Base-by-base conservation (phyloP, 306 rosid genomes). In the Fagus crenata region DNA sequence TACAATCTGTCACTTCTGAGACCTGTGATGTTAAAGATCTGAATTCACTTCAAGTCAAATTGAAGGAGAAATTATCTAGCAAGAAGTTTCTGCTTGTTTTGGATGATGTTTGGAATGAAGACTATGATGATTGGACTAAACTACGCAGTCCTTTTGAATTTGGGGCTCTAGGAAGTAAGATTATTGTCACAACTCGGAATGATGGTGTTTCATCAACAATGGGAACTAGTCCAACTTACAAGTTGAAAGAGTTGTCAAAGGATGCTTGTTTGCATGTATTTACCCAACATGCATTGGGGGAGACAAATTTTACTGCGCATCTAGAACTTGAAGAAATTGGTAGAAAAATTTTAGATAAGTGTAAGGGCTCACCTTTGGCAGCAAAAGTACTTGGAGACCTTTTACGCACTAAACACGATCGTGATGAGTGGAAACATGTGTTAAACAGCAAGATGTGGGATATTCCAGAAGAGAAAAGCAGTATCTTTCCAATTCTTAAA, bases 181-280 rank as follows among this genome's bases (percentile, higher is more conserved):
- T 76, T 76, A 4, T 76, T n/a, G n/a, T 67, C 35, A 76, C 74
- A 12, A 67, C 80, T 67, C 74, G 46, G 9, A 37, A 37, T 28
- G 3, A 4, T 1, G 67, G 32, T 8, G 74, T 39, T 76, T 46
- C 80, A 37, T 7, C n/a, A 42, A 28, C 37, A 14, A 75, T 39
- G 37, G 51, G 79, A 33, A 75, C 72, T 2, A 2, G 3, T 15
- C 22, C 74, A 22, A 17, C 58, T 67, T 73, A 37, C 41, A 2
- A 22, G 0, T 53, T 76, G 43, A 53, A 32, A 6, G 0, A 5
- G 7, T 2, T 76, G 33, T 67, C 67, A 1, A 63, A 53, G 12
- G 67, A 76, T 36, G 35, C 68, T 28, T 67, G 74, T 13, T 76
- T 64, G 73, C 7, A 2, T 12, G 0, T 67, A 6, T 53, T 76